A percentile compares a stretch with the other conserved stretches of the same genome.
Evolutionary conservation across 2,329 filamentous ascomycete genomes (phyloP).

Genomic region (Blastomyces parvus): DNA sequence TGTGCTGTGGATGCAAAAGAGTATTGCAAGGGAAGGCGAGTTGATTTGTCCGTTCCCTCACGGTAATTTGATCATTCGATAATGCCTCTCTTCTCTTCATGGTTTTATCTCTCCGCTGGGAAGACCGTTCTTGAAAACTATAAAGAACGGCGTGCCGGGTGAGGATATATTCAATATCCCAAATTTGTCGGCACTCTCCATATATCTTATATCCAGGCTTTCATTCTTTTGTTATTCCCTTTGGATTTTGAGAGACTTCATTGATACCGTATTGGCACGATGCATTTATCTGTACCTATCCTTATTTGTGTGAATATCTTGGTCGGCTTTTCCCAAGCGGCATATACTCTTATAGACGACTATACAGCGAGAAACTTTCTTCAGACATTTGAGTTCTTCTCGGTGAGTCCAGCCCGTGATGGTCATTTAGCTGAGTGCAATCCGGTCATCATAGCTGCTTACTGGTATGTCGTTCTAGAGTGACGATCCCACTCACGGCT

Average conservation of each 20-base stretch:
- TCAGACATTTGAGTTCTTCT: neutral
- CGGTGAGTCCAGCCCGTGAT: neutral
- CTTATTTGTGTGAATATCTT: slow-evolving; percentile 2
- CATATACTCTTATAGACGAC: slow-evolving; percentile 2
- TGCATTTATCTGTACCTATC: neutral
- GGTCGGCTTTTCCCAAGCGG: neutral
- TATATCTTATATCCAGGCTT: neutral
- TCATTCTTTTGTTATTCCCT: neutral
- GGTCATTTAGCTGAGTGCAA: neutral
- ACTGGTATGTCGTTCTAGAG: slow-evolving; percentile 15
- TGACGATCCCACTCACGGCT: slow-evolving; percentile 58
- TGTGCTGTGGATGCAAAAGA: neutral
- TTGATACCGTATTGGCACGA: neutral
- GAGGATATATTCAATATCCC: neutral
- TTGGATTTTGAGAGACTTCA: neutral
- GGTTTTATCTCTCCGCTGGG: neutral
- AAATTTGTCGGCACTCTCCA: neutral
- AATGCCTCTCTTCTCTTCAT: neutral
- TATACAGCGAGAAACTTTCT: neutral
- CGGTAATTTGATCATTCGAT: neutral
- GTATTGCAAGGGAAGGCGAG: neutral
- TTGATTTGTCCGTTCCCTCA: neutral
- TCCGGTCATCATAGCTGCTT: neutral
- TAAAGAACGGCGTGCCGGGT: neutral
- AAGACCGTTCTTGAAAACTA: neutral